Percentiles rank a stretch among this genome's conserved stretches.
Evolutionary conservation across 2,329 filamentous ascomycete species (phyloP).

Genomic region (Diplodia intermedia): DNA sequence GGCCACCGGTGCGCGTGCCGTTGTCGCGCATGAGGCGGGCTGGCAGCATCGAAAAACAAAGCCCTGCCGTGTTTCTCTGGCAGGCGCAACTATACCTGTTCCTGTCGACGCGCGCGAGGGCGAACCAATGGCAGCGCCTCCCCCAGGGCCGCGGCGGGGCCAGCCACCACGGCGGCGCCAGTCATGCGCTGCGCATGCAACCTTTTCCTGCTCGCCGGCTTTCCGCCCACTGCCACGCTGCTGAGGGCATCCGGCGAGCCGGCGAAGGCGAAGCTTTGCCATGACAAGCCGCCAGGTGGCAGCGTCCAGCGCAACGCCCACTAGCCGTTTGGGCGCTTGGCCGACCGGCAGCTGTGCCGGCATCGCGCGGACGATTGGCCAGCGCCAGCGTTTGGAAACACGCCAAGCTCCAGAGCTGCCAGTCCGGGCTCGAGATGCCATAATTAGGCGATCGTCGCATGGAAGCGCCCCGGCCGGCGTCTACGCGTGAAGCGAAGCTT

Average conservation of each 20-base stretch:
- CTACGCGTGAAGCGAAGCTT: constrained; percentile 25
- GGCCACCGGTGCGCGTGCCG: neutral
- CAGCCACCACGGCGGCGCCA: neutral
- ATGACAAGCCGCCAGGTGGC: neutral
- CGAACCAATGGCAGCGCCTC: constrained; percentile 1
- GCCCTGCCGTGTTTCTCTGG: neutral
- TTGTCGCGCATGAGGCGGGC: neutral
- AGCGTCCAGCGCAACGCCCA: neutral
- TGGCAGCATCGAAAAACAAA: neutral
- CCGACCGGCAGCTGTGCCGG: neutral
- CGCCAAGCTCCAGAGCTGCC: constrained; percentile 24
- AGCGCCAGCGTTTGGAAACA: constrained; percentile 16
- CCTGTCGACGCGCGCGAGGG: constrained; percentile 7
- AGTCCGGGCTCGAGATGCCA: neutral
- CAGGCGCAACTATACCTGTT: constrained; percentile 20
- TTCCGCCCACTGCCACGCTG: neutral
- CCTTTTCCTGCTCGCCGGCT: neutral
- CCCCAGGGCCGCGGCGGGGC: neutral
- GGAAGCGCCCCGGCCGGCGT: constrained; percentile 4
- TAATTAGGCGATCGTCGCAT: constrained; percentile 24
- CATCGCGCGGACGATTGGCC: constrained; percentile 1
- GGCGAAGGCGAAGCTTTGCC: neutral
- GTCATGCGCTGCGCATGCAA: no score
- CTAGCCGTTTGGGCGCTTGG: neutral
- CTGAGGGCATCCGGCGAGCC: no score